Evolutionary conservation across 2,329 filamentous ascomycete species (phyloP), one percentile per base, ranked within the genome.

Genomic region (Lecanoromycetidae sp.): DNA sequence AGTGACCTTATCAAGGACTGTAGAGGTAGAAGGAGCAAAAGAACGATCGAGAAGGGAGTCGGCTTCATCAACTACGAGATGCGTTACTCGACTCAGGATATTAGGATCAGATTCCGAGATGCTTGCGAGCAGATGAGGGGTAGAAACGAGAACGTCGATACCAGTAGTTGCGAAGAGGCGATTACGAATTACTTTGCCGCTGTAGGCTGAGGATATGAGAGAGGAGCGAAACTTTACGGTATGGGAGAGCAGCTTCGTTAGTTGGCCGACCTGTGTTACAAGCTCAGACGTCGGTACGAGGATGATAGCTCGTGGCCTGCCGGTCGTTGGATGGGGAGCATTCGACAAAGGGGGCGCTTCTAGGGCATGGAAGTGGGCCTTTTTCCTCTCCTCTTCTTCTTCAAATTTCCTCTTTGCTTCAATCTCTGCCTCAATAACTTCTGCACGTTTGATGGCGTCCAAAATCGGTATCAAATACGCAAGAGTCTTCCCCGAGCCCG

Each of bases 41-140:
- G 87, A 93, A 49, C 87, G 84, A 66, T 98, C 93, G 56, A 98
- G 77, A 8, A 98, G 77, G 3, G 88, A 95, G 66, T 98, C 91
- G 1, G 93, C 93, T 69, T 98, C 93, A 61, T 98, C 93, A 40
- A 94, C 74, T 50, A 98, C 76, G 9, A 98, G 74, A 61, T 96
- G 86, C 1, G 78, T 80, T 49, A 96, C 88, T 10, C 87, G 82
- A n/a, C 86, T 88, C 29, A 98, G 77, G 52, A 98, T 80, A 58
- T 94, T 90, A 9, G 91, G 91, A 55, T 95, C 87, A 17, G 80
- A 82, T 55, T 94, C 80, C 10, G 86, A 86, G 59, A 98, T 91
- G 52, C 85, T 88, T 47, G 83, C 76, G 32, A 98, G 76, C 9
- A 98, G 74, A 60, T 95, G 88, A 4, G 91, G 93, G 0, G 91